A percentile compares a stretch with the other conserved stretches of the same genome.
Evolutionary conservation across 106 monocot genomes (phyloP).

Genomic region (Dendrobium officinale): DNA sequence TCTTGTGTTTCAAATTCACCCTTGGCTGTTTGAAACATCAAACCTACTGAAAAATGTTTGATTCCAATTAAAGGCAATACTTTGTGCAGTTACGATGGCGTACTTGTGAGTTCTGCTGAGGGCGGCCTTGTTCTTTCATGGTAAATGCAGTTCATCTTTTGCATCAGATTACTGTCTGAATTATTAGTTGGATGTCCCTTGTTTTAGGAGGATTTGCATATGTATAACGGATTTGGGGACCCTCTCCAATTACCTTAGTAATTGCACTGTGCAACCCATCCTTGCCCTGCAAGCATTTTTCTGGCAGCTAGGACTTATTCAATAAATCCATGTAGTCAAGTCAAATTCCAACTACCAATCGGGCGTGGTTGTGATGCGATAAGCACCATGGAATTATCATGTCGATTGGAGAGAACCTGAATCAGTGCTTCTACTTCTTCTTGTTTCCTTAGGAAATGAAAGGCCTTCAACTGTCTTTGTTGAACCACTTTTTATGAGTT

Average conservation of each 20-base stretch:
- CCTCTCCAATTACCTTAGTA: background rate
- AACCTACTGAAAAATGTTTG: background rate
- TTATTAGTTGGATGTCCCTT: background rate
- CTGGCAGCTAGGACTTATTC: background rate
- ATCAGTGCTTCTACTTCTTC: background rate
- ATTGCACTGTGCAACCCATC: background rate
- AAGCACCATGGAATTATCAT: background rate
- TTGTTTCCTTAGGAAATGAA: background rate
- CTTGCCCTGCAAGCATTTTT: background rate
- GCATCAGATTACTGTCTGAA: background rate
- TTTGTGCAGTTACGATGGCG: slow-evolving; percentile 84
- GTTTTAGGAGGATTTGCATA: background rate
- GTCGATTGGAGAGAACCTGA: background rate
- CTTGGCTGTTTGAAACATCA: background rate
- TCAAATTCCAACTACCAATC: background rate
- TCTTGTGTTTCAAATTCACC: background rate
- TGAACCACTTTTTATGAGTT: background rate
- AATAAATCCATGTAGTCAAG: background rate
- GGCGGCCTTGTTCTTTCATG: slow-evolving; percentile 55
- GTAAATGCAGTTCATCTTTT: slow-evolving; percentile 27
- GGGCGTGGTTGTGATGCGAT: background rate
- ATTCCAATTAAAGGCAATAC: slow-evolving; percentile 8
- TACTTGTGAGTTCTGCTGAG: slow-evolving; percentile 66
- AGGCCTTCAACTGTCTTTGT: background rate
- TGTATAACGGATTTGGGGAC: background rate